Conservation (phyloP, 2,329 filamentous ascomycete species). For the Shiraia sp. region DNA sequence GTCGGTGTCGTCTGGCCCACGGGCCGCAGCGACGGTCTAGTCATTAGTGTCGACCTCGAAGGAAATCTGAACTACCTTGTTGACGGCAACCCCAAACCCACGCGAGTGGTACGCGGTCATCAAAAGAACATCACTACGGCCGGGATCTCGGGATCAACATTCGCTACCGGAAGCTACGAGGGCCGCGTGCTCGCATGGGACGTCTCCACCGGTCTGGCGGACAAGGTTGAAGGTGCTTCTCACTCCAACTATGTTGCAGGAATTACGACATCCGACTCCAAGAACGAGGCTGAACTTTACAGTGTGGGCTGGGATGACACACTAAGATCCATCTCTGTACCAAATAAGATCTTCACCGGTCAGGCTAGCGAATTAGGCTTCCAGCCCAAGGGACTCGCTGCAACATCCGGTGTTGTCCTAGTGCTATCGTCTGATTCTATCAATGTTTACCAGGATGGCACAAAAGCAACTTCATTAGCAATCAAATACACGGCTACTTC, state of each 20-base stretch:
- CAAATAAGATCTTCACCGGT: slow-evolving; percentile 75
- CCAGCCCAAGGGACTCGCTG: slow-evolving; percentile 77
- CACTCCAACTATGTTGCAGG: slow-evolving; percentile 87
- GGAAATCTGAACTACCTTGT: slow-evolving; percentile 90
- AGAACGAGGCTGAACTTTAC: slow-evolving; percentile 61
- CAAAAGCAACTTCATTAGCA: slow-evolving; percentile 62
- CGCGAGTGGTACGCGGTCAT: slow-evolving; percentile 79
- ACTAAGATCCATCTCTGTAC: slow-evolving; percentile 75
- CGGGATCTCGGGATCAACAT: slow-evolving; percentile 62
- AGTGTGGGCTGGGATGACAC: slow-evolving; percentile 95
- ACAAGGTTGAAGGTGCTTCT: slow-evolving; percentile 74
- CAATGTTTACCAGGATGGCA: slow-evolving; percentile 62
- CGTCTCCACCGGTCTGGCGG: slow-evolving; percentile 67
- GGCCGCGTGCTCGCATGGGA: slow-evolving; percentile 88
- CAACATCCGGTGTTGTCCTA: slow-evolving; percentile 57
- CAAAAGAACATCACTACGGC: slow-evolving; percentile 88
- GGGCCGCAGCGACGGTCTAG: slow-evolving; percentile 78
- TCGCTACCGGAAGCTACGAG: slow-evolving; percentile 92
- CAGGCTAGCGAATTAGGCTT: slow-evolving; percentile 68
- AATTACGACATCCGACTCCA: slow-evolving; percentile 58
- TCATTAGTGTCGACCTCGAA: slow-evolving; percentile 86
- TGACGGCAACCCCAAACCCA: slow-evolving; percentile 70
- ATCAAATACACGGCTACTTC: slow-evolving; percentile 69
- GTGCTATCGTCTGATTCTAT: slow-evolving; percentile 61
- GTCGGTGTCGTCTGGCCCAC: slow-evolving; percentile 91